A percentile compares a stretch with the other conserved stretches of the same genome.
These are phyloP conservation scores for Phytophthora foliorum DNA, from an alignment of 352 stramenopile genomes.

Conservation along the genomic window DNA sequence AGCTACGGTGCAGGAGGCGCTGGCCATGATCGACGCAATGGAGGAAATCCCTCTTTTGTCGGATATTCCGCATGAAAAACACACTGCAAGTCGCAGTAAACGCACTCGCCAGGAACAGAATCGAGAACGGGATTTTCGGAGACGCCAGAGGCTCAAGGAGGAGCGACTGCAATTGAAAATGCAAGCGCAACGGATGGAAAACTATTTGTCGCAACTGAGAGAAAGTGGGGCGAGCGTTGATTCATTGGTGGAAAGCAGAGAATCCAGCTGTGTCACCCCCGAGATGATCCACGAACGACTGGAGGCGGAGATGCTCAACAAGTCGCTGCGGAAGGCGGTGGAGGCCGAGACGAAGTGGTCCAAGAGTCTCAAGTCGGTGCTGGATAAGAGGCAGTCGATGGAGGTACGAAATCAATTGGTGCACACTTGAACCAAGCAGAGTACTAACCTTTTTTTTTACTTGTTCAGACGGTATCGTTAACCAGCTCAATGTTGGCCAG, in stretches of 20 bases:
- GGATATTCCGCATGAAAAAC: constrained; percentile 5
- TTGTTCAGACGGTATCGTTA: constrained; percentile 32
- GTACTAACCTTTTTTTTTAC: not conserved
- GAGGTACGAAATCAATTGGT: constrained; percentile 19
- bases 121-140: constrained; percentile 28
- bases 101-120: constrained; percentile 20
- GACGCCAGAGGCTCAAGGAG: constrained; percentile 31
- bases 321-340: constrained; percentile 28
- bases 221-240: not conserved
- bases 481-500: constrained; percentile 22
- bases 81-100: constrained; percentile 4
- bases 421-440: not conserved
- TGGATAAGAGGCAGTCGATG: constrained; percentile 30
- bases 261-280: constrained; percentile 18
- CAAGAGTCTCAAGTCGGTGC: constrained; percentile 28
- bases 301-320: constrained; percentile 26
- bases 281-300: constrained; percentile 21
- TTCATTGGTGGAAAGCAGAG: not conserved
- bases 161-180: constrained; percentile 35
- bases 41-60: constrained; percentile 20
- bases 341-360: constrained; percentile 29
- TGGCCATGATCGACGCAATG: constrained; percentile 24
- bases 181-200: constrained; percentile 31
- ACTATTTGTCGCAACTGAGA: constrained; percentile 21
- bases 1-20: constrained; percentile 17